Conservation (phyloP, 2,329 filamentous ascomycete genomes). For the Penicillium sp. region DNA sequence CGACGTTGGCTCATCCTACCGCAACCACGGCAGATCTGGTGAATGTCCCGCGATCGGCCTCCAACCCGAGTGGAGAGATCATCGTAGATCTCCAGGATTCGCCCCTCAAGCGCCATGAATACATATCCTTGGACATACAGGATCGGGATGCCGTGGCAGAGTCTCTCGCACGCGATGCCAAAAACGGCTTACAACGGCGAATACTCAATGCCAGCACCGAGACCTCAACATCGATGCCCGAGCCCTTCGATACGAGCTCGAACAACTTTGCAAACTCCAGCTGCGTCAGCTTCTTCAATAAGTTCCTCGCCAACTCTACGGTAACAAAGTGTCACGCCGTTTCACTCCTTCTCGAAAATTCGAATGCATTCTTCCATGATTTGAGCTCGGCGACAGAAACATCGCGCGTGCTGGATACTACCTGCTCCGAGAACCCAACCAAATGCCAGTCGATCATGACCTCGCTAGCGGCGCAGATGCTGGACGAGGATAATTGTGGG, state of each 20-base stretch:
- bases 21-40: neutral
- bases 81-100: slow-evolving; percentile 5
- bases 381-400: slow-evolving; percentile 70
- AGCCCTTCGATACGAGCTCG: slow-evolving; percentile 66
- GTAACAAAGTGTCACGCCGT: slow-evolving; percentile 78
- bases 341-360: slow-evolving; percentile 82
- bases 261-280: slow-evolving; percentile 60
- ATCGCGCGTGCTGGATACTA: slow-evolving; percentile 74
- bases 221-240: slow-evolving; percentile 50
- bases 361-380: slow-evolving; percentile 78
- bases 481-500: slow-evolving; percentile 64
- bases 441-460: slow-evolving; percentile 67
- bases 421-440: slow-evolving; percentile 64
- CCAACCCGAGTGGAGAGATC: slow-evolving; percentile 16
- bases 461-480: slow-evolving; percentile 65
- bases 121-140: neutral
- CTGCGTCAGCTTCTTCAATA: slow-evolving; percentile 60
- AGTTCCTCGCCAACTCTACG: slow-evolving; percentile 64
- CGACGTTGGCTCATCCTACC: slow-evolving; percentile 12
- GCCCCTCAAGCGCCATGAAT: slow-evolving; percentile 6
- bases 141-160: neutral
- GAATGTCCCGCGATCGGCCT: slow-evolving; percentile 14
- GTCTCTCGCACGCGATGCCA: neutral
- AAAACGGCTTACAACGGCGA: neutral
- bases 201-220: slow-evolving; percentile 1